These are phyloP conservation scores for Rhizopogon rudus DNA, from an alignment of 768 basidiomycete genomes.

Conservation along the genomic window DNA sequence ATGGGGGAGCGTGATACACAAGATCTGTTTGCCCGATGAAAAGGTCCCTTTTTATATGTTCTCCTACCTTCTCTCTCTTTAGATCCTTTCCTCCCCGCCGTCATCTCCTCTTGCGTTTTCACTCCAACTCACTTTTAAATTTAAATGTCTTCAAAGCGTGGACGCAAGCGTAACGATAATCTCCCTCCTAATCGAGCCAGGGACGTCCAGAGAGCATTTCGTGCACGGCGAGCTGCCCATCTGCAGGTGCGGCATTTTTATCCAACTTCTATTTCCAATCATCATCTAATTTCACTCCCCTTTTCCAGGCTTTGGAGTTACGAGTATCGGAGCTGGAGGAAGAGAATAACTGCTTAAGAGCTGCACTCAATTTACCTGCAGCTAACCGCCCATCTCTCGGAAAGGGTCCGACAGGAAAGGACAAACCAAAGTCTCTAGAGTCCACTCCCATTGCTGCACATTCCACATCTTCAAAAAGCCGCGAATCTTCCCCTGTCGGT, in stretches of 20 bases:
- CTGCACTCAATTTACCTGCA: slow-evolving; percentile 67
- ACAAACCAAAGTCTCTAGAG: slow-evolving; percentile 61
- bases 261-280: slow-evolving; percentile 36
- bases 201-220: slow-evolving; percentile 87
- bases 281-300: slow-evolving; percentile 24
- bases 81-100: slow-evolving; percentile 26
- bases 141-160: slow-evolving; percentile 80
- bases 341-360: slow-evolving; percentile 73
- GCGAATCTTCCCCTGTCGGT: slow-evolving; percentile 62
- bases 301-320: slow-evolving; percentile 67
- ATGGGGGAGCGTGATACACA: slow-evolving; percentile 29
- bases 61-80: slow-evolving; percentile 31
- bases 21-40: slow-evolving; percentile 27
- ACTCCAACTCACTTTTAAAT: slow-evolving; percentile 5
- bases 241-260: slow-evolving; percentile 52
- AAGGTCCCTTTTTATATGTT: slow-evolving; percentile 35
- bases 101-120: slow-evolving; percentile 18
- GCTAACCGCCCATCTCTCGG: slow-evolving; percentile 69
- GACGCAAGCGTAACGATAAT: slow-evolving; percentile 69
- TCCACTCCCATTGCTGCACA: slow-evolving; percentile 21
- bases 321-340: slow-evolving; percentile 80
- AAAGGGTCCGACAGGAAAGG: slow-evolving; percentile 84
- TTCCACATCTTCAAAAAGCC: slow-evolving; percentile 43
- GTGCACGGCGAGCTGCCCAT: slow-evolving; percentile 84
- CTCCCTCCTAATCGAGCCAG: slow-evolving; percentile 68